Evolutionary conservation across 129 eudicot genomes (phyloP).

Genomic region (Gnaphalium uliginosum): DNA sequence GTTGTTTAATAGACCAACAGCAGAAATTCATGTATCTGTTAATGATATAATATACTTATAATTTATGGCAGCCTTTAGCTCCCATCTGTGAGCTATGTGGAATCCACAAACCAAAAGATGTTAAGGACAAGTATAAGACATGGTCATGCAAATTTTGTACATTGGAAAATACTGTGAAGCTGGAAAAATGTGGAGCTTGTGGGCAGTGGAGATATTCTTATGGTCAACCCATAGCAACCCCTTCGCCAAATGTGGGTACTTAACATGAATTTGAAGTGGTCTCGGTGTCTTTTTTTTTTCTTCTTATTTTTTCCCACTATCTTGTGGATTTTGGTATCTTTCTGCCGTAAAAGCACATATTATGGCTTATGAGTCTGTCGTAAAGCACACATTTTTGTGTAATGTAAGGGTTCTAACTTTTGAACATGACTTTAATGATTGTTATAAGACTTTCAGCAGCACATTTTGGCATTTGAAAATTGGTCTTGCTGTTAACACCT

Average conservation of each 20-base stretch:
- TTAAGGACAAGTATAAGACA: slow-evolving; percentile 32
- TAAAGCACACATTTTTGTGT: not conserved
- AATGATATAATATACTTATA: not conserved
- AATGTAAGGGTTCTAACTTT: not conserved
- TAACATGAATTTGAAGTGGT: slow-evolving; percentile 28
- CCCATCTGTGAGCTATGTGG: slow-evolving; percentile 71
- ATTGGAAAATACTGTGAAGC: slow-evolving; percentile 60
- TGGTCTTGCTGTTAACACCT: not conserved
- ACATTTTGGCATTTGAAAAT: not conserved
- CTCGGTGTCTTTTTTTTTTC: not conserved
- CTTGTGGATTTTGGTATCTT: not conserved
- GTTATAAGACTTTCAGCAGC: not conserved
- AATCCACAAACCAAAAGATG: slow-evolving; percentile 58
- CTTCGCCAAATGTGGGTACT: slow-evolving; percentile 73
- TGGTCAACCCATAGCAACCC: slow-evolving; percentile 68
- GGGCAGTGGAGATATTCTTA: slow-evolving; percentile 90
- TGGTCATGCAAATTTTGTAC: slow-evolving; percentile 95
- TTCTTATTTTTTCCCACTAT: too few relatives aligned
- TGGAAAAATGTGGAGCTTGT: slow-evolving; percentile 81
- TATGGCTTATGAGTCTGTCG: not conserved
- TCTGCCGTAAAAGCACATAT: too few relatives aligned
- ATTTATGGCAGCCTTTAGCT: slow-evolving; percentile 56
- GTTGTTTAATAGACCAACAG: not conserved
- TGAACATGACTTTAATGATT: not conserved
- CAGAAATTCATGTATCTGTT: slow-evolving; percentile 5